Percentiles rank a stretch among this genome's conserved stretches.
phyloP scores from a whole-genome alignment of 805 yeast species.

The Myxozyma geophila region DNA sequence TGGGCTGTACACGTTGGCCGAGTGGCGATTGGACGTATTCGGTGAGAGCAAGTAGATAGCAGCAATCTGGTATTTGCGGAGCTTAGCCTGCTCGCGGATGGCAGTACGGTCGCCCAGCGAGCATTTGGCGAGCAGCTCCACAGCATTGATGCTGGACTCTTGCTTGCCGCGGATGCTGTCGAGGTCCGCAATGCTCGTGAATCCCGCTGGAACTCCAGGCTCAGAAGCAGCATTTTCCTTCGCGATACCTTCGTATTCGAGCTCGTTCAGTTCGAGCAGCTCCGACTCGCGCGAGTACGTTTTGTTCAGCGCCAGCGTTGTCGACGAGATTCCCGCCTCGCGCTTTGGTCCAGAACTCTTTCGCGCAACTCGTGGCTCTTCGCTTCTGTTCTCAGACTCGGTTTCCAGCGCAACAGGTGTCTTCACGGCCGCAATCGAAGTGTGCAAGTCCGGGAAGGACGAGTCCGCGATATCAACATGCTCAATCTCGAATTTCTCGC shows the following conservation, averaged over 20 bases:
- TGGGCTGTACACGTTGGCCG: too few relatives aligned
- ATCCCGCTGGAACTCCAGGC: not conserved
- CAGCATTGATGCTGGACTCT: not conserved
- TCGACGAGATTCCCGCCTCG: not conserved
- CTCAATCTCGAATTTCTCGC: not conserved
- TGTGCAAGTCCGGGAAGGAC: constrained; percentile 17
- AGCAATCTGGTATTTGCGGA: too few relatives aligned
- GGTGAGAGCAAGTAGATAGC: too few relatives aligned
- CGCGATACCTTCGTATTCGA: not conserved
- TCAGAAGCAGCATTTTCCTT: not conserved
- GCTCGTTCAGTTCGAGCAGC: not conserved
- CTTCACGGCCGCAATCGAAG: constrained; percentile 1
- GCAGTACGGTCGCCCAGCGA: too few relatives aligned
- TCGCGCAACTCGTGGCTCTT: too few relatives aligned
- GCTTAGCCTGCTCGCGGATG: too few relatives aligned
- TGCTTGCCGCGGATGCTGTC: not conserved
- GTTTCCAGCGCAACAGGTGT: not conserved
- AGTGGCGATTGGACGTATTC: too few relatives aligned
- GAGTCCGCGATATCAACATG: constrained; percentile 16
- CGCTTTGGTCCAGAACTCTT: not conserved
- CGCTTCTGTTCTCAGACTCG: not conserved
- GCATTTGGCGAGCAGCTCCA: not conserved
- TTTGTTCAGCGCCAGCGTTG: not conserved
- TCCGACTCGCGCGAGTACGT: not conserved
- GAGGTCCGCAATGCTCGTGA: not conserved